These are phyloP conservation scores for Monascus purpureus DNA, from an alignment of 495 filamentous ascomycete genomes.

Conservation along the genomic window DNA sequence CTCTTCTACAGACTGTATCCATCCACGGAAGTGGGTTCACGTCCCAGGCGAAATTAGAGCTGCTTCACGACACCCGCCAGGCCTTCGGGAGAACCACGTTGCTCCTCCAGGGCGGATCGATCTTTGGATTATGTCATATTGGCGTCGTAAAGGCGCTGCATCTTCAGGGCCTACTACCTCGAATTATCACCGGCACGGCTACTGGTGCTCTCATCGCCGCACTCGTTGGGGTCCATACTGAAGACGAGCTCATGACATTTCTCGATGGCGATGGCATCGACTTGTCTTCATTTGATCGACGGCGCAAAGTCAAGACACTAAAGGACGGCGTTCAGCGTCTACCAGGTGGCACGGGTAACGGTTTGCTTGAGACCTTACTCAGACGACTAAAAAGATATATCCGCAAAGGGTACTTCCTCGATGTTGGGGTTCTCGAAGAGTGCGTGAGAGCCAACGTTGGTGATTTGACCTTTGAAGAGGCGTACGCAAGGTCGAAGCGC, in stretches of 20 bases:
- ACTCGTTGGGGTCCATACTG: constrained; percentile 75
- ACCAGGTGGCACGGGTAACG: constrained; percentile 9
- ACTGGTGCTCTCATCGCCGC: constrained; percentile 87
- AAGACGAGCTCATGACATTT: constrained; percentile 68
- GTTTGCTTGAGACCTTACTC: constrained; percentile 41
- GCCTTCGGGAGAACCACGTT: constrained; percentile 80
- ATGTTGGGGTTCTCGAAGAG: constrained; percentile 68
- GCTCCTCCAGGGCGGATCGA: constrained; percentile 79
- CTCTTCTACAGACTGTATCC: constrained; percentile 49
- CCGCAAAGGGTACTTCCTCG: constrained; percentile 67
- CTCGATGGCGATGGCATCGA: constrained; percentile 71
- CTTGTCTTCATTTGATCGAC: constrained; percentile 57
- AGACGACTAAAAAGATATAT: constrained; percentile 52
- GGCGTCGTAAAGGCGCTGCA: constrained; percentile 86
- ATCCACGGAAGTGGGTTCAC: constrained; percentile 45
- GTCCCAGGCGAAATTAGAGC: constrained; percentile 73
- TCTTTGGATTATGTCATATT: constrained; percentile 84
- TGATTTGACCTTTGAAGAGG: constrained; percentile 88
- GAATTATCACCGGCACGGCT: constrained; percentile 84
- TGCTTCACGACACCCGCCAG: constrained; percentile 80
- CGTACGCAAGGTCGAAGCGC: constrained; percentile 70
- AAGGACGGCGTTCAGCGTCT: constrained; percentile 9
- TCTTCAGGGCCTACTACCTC: constrained; percentile 66
- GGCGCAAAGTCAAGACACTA: constrained; percentile 5
- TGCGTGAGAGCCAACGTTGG: constrained; percentile 78